Evolutionary conservation across 1,139 yeast genomes (phyloP).

Genomic region (Yamadazyma dendronema): DNA sequence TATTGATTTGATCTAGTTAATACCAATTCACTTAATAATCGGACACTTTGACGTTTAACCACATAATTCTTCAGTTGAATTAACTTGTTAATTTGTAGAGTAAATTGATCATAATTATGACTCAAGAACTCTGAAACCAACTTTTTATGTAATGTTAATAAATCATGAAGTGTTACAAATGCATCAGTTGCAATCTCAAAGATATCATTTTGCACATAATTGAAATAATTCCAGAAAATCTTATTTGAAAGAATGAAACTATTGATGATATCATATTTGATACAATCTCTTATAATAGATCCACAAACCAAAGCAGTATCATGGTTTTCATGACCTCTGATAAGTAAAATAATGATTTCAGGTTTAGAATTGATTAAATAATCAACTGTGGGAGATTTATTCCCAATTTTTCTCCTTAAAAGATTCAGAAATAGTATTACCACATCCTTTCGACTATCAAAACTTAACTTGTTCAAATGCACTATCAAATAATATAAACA

Average conservation of each 20-base stretch:
- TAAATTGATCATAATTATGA: conserved; percentile 55
- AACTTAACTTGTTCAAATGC: conserved; percentile 66
- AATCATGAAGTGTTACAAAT: conserved; percentile 70
- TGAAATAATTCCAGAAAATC: conserved; percentile 79
- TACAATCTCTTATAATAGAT: conserved; percentile 78
- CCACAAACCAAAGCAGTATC: conserved; percentile 79
- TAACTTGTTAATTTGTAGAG: conserved; percentile 59
- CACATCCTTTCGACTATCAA: conserved; percentile 88
- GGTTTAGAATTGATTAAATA: conserved; percentile 64
- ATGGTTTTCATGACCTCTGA: conserved; percentile 67
- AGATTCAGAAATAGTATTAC: conserved; percentile 70
- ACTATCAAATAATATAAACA: conserved; percentile 59
- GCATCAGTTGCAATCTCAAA: conserved; percentile 93
- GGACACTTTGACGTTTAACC: conserved; percentile 86
- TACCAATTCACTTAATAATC: conserved; percentile 74
- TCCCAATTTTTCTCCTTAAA: conserved; percentile 75
- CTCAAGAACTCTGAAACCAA: conserved; percentile 69
- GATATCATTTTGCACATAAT: conserved; percentile 68
- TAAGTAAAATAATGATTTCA: conserved; percentile 57
- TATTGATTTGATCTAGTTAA: conserved; percentile 68
- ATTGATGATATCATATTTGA: conserved; percentile 73
- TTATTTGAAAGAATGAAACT: conserved; percentile 53
- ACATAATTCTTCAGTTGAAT: conserved; percentile 82
- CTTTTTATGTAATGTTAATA: conserved; percentile 67
- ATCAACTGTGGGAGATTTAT: conserved; percentile 83